These are phyloP conservation scores for Hypoxylon sp. DNA, from an alignment of 2,329 filamentous ascomycete species.

Conservation along the genomic window DNA sequence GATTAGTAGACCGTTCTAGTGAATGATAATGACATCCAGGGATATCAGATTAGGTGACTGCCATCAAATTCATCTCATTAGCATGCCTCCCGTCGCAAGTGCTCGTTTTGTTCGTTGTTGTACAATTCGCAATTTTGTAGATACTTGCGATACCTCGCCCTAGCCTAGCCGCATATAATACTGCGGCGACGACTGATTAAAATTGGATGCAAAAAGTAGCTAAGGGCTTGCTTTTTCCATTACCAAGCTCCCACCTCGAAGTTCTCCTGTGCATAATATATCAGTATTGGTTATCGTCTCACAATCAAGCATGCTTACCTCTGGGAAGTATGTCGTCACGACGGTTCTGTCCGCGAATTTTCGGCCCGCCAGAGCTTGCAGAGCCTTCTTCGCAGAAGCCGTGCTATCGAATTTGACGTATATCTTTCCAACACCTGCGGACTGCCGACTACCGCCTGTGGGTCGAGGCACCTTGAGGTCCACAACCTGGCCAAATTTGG, in stretches of 20 bases:
- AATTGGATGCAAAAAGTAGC: too few species aligned
- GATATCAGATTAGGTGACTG: slow-evolving; percentile 3
- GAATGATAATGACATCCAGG: slow-evolving; percentile 18
- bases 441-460: slow-evolving; percentile 81
- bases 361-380: slow-evolving; percentile 88
- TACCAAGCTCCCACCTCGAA: slow-evolving; percentile 94
- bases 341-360: slow-evolving; percentile 98
- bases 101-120: too few species aligned
- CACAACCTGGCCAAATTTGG: slow-evolving; percentile 84
- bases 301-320: slow-evolving; percentile 62
- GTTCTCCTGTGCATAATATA: slow-evolving; percentile 72
- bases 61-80: slow-evolving; percentile 22
- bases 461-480: slow-evolving; percentile 95
- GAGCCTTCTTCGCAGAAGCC: slow-evolving; percentile 82
- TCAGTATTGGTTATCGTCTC: slow-evolving; percentile 43
- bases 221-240: slow-evolving; percentile 35
- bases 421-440: slow-evolving; percentile 94
- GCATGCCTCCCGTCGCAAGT: slow-evolving; percentile 12
- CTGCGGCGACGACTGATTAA: too few species aligned
- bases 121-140: slow-evolving; percentile 29
- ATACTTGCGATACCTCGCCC: slow-evolving; percentile 16
- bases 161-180: slow-evolving; percentile 17
- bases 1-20: slow-evolving; percentile 21
- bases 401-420: slow-evolving; percentile 89
- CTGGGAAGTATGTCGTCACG: slow-evolving; percentile 94